Evolutionary conservation across 1,284 basidiomycete genomes (phyloP), one percentile per base, ranked within the genome.

Genomic region (Leccinum subrobustum): DNA sequence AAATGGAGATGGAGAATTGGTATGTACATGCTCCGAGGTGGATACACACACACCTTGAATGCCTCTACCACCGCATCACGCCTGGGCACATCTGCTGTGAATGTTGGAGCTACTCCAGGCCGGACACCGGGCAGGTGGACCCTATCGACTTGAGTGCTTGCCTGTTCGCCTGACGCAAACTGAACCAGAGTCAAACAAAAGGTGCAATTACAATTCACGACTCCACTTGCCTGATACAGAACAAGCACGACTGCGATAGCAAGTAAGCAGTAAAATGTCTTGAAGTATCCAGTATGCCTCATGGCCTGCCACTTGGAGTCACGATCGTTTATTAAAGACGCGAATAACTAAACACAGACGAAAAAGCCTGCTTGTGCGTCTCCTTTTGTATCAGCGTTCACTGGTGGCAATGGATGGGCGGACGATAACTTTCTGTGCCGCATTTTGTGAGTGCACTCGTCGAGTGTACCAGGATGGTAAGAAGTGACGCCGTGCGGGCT

Each of bases 41-140:
- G 29, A 52, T 18, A 50, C 25, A 33, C 9, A 74, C 85, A 63
- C 67, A 92, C 91, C 78, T 84, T 85, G 79, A 95, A 93, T 0
- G 93, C 92, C 25, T 81, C 80, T 20, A 90, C 84, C 3, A 95
- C 78, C 0, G 89, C 91, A 52, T 88, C 82, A 52, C 85, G 81
- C 73, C 85, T 89, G 52, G 75, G 67, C 2, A 79, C 71, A 69
- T 95, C 92, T 1, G 87, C 85, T 20, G 63, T 58, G 63, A 75
- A 75, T 6, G 51, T 64, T 25, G 71, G 70, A 12, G 55, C 47
- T 4, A 59, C 18, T 2, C 59, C 60, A 11, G 63, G 61, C 35
- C 63, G 72, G 42, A 75, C 54, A 1, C 73, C 73, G 6, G 55
- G 54, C 11, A 75, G 27, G 27, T 50, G n/a, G 3, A 37, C 54